Conservation (phyloP, 257 asterid genomes). For the Knoxia roxburghii region DNA sequence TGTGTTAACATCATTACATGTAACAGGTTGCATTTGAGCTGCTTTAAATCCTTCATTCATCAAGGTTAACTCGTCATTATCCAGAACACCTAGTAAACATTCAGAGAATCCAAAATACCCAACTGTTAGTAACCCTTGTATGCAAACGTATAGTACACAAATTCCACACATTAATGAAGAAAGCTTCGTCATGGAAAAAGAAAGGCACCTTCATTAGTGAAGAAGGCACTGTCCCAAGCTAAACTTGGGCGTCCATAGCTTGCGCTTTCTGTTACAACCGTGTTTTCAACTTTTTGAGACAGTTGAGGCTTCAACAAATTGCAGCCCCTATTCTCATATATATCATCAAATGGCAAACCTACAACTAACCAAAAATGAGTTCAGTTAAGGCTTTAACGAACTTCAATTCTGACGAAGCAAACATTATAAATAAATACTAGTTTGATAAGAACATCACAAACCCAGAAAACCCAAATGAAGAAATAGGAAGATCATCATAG, state of each 20-base stretch:
- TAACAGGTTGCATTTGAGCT: slow-evolving; percentile 14
- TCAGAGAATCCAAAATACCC: neutral
- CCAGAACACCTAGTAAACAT: slow-evolving; percentile 48
- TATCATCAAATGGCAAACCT: slow-evolving; percentile 26
- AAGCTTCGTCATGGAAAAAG: neutral
- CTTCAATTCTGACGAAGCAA: too few species aligned
- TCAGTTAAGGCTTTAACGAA: neutral
- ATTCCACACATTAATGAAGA: neutral
- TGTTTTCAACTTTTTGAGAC: slow-evolving; percentile 12
- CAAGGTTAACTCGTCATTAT: slow-evolving; percentile 48
- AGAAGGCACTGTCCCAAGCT: slow-evolving; percentile 74
- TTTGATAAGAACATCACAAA: neutral
- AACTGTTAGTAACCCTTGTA: neutral
- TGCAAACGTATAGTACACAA: neutral
- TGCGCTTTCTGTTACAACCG: slow-evolving; percentile 28
- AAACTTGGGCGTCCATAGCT: slow-evolving; percentile 57
- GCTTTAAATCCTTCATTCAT: slow-evolving; percentile 40
- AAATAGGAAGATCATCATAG: neutral
- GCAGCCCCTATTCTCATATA: slow-evolving; percentile 15
- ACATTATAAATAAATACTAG: too few species aligned
- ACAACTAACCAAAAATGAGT: neutral
- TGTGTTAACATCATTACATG: slow-evolving; percentile 4
- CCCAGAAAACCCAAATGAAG: neutral
- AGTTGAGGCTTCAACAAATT: slow-evolving; percentile 16
- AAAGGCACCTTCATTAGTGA: slow-evolving; percentile 42